Conservation (phyloP, 371 early-diverging fungal species). For the Amoeboradix gromovi region DNA sequence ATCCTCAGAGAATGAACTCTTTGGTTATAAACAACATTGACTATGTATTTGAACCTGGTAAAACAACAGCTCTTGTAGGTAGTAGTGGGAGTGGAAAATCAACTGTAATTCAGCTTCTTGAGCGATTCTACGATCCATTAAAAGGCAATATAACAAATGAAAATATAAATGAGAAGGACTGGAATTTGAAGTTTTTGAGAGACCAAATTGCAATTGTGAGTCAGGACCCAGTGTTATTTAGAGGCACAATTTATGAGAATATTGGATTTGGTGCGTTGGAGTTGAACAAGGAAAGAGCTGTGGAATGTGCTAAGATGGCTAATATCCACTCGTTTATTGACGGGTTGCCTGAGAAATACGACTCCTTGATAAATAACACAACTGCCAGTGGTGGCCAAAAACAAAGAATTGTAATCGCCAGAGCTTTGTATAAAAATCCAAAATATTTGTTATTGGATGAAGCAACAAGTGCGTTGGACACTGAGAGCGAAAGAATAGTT, state of each 20-base stretch:
- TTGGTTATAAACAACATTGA: neutral
- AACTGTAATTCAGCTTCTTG: neutral
- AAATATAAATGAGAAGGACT: neutral
- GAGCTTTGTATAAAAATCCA: constrained; percentile 13
- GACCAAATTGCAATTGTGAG: neutral
- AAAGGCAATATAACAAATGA: neutral
- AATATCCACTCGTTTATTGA: constrained; percentile 6
- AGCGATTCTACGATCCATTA: neutral
- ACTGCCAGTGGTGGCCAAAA: constrained; percentile 49
- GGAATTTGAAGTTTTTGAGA: neutral
- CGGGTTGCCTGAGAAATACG: constrained; percentile 7
- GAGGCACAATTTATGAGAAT: neutral
- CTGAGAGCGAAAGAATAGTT: constrained; percentile 55
- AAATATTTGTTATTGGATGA: constrained; percentile 19
- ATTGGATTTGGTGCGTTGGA: neutral
- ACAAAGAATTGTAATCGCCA: constrained; percentile 12
- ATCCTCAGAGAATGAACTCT: neutral
- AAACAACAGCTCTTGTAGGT: neutral
- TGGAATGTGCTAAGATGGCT: constrained; percentile 5
- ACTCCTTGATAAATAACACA: constrained; percentile 5
- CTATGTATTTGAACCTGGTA: neutral
- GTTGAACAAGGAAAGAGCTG: constrained; percentile 3
- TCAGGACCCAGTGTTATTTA: constrained; percentile 1
- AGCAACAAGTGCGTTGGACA: constrained; percentile 21
- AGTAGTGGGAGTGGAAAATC: neutral